Conservation (phyloP, 805 yeast genomes). For the Maudiozyma turicensis region DNA sequence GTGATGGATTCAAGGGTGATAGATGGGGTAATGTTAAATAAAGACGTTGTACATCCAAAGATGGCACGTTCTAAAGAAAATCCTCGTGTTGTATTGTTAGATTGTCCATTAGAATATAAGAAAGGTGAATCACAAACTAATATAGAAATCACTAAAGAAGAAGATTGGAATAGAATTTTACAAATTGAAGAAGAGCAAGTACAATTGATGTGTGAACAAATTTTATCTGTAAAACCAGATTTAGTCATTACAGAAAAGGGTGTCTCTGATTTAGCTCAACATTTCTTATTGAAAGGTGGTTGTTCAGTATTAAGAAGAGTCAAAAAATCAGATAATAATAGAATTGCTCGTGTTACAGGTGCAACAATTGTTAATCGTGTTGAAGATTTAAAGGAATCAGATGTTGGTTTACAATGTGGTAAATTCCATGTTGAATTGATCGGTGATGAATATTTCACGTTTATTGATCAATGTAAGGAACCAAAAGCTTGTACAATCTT, state of each 20-base stretch:
- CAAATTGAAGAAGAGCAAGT: conserved; percentile 98
- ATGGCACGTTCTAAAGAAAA: conserved; percentile 85
- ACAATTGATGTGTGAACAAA: conserved; percentile 72
- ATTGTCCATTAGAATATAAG: conserved; percentile 95
- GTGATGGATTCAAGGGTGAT: conserved; percentile 80
- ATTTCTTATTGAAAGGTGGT: conserved; percentile 85
- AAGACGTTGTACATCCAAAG: conserved; percentile 97
- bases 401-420: conserved; percentile 84
- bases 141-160: conserved; percentile 91
- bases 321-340: conserved; percentile 88
- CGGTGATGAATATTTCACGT: conserved; percentile 95
- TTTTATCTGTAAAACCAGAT: conserved; percentile 80
- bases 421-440: conserved; percentile 86
- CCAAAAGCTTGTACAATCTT: conserved; percentile 92
- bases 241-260: conserved; percentile 97
- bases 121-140: conserved; percentile 99
- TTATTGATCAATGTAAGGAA: conserved; percentile 63
- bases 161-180: conserved; percentile 89
- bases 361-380: conserved; percentile 94
- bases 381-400: conserved; percentile 86
- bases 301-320: conserved; percentile 90
- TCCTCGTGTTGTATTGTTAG: conserved; percentile 82
- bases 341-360: conserved; percentile 95
- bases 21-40: conserved; percentile 87
- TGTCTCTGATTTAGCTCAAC: conserved; percentile 95